Base-by-base conservation (phyloP, 345 rosid species). In the Eucalyptus rudis region DNA sequence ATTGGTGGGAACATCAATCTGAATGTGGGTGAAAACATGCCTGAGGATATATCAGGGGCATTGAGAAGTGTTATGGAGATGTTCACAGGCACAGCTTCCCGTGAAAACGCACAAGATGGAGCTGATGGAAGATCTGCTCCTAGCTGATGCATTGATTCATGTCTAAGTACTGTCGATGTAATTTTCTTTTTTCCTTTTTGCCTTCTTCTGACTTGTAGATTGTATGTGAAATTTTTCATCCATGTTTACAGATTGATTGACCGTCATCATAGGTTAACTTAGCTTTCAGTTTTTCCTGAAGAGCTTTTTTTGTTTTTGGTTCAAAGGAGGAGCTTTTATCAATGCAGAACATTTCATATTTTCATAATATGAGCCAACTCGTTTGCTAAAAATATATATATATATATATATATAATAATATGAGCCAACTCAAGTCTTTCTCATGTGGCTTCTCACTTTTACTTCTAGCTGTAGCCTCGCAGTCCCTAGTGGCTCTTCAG, bases 51-150 rank as follows among this genome's bases (percentile, higher is more conserved):
- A 40, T 90, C 93, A 1, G 96, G 94, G 40, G 96, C 97, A 27
- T 90, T 96, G 90, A 92, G 94, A 89, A 94, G 97, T 29, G 71
- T 95, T 92, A 96, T 97, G 97, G 94, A 91, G 44, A 94, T 95
- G 97, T 94, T 97, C 86, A 90, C 96, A 36, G 96, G 96, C 44
- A 90, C 95, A 43, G 87, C 96, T 44, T 89, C 92, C 52, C 84
- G 43, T 19, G 87, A 56, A 86, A 86, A 56, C 31, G 45, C 81
- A 56, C 87, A 31, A 56, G 87, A 86, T 86, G 87, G 87, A 56
- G 44, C 62, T 17, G 87, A 51, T 51, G 62, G 87, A 86, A 50
- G 87, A 86, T 31, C 87, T 33, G 64, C 45, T 49, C 87, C 64
- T 17, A 86, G 64, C 87, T 86, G 62, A 86, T 86, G 45, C 20